Evolutionary conservation across 2,329 filamentous ascomycete genomes (phyloP).

Genomic region (Trematosphaeria pertusa): DNA sequence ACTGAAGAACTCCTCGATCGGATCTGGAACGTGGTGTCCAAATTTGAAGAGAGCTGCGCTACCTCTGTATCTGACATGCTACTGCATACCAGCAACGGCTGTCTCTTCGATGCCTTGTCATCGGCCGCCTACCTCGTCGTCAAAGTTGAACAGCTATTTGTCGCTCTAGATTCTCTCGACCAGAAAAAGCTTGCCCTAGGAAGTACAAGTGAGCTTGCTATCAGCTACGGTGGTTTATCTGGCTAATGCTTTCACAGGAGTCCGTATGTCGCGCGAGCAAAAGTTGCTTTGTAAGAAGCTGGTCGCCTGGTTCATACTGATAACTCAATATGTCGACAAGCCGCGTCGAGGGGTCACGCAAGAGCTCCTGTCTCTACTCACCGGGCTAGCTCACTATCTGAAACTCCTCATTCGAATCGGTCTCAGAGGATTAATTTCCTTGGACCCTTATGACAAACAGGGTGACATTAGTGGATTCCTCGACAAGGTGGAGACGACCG

Average conservation of each 20-base stretch:
- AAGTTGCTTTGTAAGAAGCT: conserved; percentile 9
- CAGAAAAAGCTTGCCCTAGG: background rate
- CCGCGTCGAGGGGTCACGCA: background rate
- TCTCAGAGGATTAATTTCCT: conserved; percentile 2
- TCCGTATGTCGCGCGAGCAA: background rate
- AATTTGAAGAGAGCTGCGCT: conserved; percentile 4
- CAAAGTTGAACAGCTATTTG: conserved; percentile 3
- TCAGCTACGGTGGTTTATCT: background rate
- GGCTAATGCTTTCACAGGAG: background rate
- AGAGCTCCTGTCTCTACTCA: background rate
- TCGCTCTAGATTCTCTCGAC: conserved; percentile 1
- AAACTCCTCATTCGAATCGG: conserved; percentile 10
- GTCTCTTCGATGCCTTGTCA: background rate
- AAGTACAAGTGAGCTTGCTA: background rate
- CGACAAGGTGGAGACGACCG: background rate
- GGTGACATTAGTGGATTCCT: conserved; percentile 1
- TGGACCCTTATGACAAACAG: conserved; percentile 1
- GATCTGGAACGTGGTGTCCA: conserved; percentile 1
- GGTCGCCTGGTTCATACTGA: background rate
- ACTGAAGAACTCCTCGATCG: background rate
- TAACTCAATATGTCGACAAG: background rate
- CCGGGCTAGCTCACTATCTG: conserved; percentile 2
- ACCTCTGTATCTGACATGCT: conserved; percentile 5
- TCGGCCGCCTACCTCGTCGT: background rate
- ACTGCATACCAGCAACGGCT: background rate